Evolutionary conservation across 2,329 filamentous ascomycete species (phyloP).

Genomic region (Fusarium sp.): DNA sequence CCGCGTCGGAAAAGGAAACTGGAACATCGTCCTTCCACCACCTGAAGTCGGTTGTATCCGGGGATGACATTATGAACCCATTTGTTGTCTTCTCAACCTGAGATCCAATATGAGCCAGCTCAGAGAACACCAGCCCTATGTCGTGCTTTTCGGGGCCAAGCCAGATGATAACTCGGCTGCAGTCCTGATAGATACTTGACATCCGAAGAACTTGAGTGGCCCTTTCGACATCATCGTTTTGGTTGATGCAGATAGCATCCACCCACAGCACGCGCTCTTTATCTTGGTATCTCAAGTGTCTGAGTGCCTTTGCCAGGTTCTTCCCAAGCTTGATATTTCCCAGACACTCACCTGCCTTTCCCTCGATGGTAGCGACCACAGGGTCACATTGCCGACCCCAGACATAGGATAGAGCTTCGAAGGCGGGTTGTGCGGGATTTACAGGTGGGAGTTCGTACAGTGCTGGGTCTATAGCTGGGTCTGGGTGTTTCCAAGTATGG

Average conservation of each 20-base stretch:
- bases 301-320: not conserved
- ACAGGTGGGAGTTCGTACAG: not conserved
- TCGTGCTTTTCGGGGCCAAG: not conserved
- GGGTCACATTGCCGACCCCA: not conserved
- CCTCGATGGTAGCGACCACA: not conserved
- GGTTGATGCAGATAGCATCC: not conserved
- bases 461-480: not conserved
- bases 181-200: not conserved
- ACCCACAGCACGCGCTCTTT: not conserved
- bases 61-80: accelerated
- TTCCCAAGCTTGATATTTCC: not conserved
- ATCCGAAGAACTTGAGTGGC: not conserved
- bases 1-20: accelerated
- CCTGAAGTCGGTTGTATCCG: not conserved
- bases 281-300: not conserved
- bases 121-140: not conserved
- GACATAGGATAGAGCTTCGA: not conserved
- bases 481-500: not conserved
- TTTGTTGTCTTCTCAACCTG: not conserved
- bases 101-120: not conserved
- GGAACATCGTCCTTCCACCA: accelerated
- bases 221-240: not conserved
- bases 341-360: accelerated
- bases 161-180: not conserved
- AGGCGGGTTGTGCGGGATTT: not conserved